phyloP scores from a whole-genome alignment of 306 rosid genomes.

The Inga oerstediana region DNA sequence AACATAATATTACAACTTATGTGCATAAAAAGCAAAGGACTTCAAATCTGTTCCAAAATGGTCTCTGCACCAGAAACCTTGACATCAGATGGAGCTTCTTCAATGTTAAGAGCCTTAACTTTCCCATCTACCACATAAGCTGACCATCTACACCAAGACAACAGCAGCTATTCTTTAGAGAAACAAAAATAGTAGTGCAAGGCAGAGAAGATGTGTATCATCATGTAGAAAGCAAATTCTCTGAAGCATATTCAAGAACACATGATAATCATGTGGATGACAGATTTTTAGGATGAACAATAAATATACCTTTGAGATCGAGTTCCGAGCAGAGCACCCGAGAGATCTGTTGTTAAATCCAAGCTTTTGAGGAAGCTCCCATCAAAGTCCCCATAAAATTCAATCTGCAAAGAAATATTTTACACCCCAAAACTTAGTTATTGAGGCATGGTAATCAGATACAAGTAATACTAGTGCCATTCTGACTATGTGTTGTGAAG shows the following conservation, averaged over 20 bases:
- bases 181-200: constrained; percentile 17
- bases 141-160: constrained; percentile 77
- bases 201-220: background rate
- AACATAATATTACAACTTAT: background rate
- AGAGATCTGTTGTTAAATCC: constrained; percentile 82
- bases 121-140: constrained; percentile 90
- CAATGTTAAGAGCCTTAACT: constrained; percentile 74
- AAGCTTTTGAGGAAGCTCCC: constrained; percentile 92
- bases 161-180: constrained; percentile 20
- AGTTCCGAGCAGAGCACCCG: constrained; percentile 87
- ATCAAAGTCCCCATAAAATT: constrained; percentile 92
- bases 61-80: constrained; percentile 89
- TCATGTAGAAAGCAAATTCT: constrained; percentile 1
- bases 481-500: background rate
- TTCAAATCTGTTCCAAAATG: constrained; percentile 81
- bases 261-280: background rate
- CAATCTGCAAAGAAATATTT: constrained; percentile 55
- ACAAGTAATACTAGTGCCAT: background rate
- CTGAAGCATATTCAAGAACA: constrained; percentile 21
- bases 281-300: background rate
- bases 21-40: constrained; percentile 16
- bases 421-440: constrained; percentile 16
- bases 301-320: constrained; percentile 72
- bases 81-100: constrained; percentile 94
- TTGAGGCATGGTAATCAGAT: constrained; percentile 13